phyloP scores from a whole-genome alignment of 2,329 filamentous ascomycete species.

The Stagonosporopsis tanaceti region DNA sequence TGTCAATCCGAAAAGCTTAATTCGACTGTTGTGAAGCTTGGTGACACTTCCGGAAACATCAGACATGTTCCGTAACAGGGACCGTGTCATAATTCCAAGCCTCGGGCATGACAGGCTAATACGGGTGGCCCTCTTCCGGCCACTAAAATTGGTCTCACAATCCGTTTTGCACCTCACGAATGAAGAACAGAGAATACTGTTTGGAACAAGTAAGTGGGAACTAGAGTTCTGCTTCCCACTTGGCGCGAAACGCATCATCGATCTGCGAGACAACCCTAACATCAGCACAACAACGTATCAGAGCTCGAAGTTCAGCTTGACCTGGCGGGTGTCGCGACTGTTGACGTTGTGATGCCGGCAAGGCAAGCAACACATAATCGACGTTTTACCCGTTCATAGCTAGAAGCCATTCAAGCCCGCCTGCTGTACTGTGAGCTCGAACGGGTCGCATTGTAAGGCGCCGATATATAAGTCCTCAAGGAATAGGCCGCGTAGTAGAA shows the following conservation, averaged over 20 bases:
- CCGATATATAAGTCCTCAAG: not conserved
- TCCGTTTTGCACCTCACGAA: too few relatives aligned
- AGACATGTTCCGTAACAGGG: constrained; percentile 6
- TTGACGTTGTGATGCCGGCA: not conserved
- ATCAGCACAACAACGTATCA: not conserved
- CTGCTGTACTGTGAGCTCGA: not conserved
- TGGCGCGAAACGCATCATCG: constrained; percentile 14
- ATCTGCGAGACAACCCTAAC: constrained; percentile 6
- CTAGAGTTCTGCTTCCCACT: constrained; percentile 13
- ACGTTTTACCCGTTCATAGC: not conserved
- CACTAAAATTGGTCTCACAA: not conserved
- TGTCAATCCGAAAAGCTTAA: constrained; percentile 10
- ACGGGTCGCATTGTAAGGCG: not conserved
- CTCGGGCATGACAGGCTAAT: constrained; percentile 1
- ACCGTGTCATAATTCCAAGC: constrained; percentile 6
- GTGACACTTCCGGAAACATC: constrained; percentile 8
- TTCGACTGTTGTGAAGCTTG: constrained; percentile 12
- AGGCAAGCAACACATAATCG: not conserved
- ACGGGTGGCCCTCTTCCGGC: constrained; percentile 4
- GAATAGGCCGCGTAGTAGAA: too few relatives aligned
- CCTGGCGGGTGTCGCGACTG: not conserved
- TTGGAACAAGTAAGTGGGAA: constrained; percentile 13
- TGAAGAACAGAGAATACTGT: constrained; percentile 1
- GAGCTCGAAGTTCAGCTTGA: not conserved
- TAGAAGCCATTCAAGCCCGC: not conserved